Conservation (phyloP, 805 yeast genomes). For the Ogataea neopini region DNA sequence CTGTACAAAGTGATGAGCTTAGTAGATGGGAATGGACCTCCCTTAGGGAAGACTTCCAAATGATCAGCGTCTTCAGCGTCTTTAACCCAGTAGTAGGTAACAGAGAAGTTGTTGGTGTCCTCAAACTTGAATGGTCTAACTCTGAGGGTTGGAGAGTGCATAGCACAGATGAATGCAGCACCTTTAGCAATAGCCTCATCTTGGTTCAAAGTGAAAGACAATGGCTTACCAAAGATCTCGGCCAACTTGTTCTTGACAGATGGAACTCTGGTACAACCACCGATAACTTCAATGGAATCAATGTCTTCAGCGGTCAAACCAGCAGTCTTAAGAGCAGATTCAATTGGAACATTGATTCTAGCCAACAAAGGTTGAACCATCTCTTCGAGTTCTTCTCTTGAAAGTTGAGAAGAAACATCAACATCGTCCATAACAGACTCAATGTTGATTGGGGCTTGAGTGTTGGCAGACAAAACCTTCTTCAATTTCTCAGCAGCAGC, state of each 20-base stretch:
- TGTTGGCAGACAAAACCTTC: conserved; percentile 95
- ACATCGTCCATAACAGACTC: conserved; percentile 98
- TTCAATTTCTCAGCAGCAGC: conserved; percentile 90
- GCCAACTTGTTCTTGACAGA: conserved; percentile 77
- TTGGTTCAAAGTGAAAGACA: conserved; percentile 95
- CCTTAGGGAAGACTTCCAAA: conserved; percentile 95
- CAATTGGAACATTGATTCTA: conserved; percentile 75
- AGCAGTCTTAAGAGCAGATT: conserved; percentile 79
- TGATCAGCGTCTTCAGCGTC: conserved; percentile 89
- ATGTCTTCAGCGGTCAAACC: conserved; percentile 69
- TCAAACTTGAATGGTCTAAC: conserved; percentile 98
- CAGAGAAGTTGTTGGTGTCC: conserved; percentile 89
- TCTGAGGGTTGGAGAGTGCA: conserved; percentile 97
- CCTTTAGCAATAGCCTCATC: conserved; percentile 99
- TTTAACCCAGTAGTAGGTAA: conserved; percentile 93
- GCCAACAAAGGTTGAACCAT: conserved; percentile 78
- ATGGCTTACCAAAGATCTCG: conserved; percentile 78
- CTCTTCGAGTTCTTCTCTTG: conserved; percentile 92
- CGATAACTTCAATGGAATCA: conserved; percentile 92
- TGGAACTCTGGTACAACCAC: conserved; percentile 99
- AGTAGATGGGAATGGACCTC: conserved; percentile 91
- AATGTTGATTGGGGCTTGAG: conserved; percentile 89
- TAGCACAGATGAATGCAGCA: conserved; percentile 98
- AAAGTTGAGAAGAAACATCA: conserved; percentile 86
- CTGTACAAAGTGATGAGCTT: conserved; percentile 94